A percentile compares a stretch with the other conserved stretches of the same genome.
These are phyloP conservation scores for Botrytis squamosa DNA, from an alignment of 2,329 filamentous ascomycete genomes.

Conservation along the genomic window DNA sequence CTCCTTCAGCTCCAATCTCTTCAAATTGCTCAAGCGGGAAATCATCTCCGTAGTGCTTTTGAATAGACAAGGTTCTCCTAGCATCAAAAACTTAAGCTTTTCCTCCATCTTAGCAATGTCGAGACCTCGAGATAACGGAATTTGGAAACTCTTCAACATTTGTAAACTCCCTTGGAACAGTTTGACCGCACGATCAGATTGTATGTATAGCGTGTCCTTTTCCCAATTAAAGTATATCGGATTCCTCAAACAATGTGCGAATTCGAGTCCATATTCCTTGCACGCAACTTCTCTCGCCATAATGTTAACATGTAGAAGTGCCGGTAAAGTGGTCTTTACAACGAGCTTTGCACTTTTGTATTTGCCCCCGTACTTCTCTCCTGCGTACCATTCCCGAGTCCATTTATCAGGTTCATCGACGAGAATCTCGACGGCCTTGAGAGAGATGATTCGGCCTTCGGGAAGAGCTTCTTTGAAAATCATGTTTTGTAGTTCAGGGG, in stretches of 20 bases:
- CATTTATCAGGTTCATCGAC: not conserved
- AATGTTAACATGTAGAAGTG: not conserved
- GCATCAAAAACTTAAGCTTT: slow-evolving; percentile 11
- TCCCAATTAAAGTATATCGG: slow-evolving; percentile 11
- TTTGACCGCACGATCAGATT: not conserved
- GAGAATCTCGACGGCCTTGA: slow-evolving; percentile 2
- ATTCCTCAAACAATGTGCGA: not conserved
- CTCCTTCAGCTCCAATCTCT: slow-evolving; percentile 5
- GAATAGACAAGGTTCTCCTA: slow-evolving; percentile 11
- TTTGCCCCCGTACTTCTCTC: not conserved
- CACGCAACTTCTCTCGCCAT: not conserved
- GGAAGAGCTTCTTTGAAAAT: slow-evolving; percentile 10
- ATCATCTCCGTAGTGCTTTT: slow-evolving; percentile 14
- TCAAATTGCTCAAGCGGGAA: not conserved
- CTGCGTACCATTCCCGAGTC: slow-evolving; percentile 2
- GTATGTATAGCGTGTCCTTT: slow-evolving; percentile 6
- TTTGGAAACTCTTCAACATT: not conserved
- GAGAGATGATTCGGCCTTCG: not conserved
- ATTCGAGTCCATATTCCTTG: slow-evolving; percentile 9
- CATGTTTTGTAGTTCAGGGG: slow-evolving; percentile 13
- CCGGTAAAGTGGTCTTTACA: not conserved
- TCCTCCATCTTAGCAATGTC: slow-evolving; percentile 9
- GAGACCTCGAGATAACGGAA: not conserved
- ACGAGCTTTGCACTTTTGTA: slow-evolving; percentile 7
- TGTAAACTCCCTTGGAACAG: not conserved